A percentile compares a stretch with the other conserved stretches of the same genome.
phyloP scores from a whole-genome alignment of 768 basidiomycete species.

The Tylopilus sp. region DNA sequence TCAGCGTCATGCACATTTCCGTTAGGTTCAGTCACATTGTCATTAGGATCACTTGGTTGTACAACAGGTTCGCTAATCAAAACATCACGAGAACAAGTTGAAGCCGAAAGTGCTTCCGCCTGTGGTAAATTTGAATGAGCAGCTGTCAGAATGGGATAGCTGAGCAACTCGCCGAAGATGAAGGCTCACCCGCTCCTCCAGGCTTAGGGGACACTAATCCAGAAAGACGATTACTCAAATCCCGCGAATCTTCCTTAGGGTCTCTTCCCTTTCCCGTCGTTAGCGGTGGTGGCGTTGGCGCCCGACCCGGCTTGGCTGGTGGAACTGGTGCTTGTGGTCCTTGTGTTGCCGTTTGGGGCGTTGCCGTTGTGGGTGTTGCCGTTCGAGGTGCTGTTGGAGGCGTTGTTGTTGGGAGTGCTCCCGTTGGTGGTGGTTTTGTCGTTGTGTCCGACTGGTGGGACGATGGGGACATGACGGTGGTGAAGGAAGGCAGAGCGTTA shows the following conservation, averaged over 20 bases:
- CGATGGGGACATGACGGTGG: conserved; percentile 5
- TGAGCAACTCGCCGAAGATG: conserved; percentile 26
- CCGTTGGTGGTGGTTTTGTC: neutral
- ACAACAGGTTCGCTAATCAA: conserved; percentile 25
- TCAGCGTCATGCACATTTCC: conserved; percentile 23
- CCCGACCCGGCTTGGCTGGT: neutral
- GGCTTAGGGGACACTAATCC: neutral
- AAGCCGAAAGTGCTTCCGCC: conserved; percentile 8
- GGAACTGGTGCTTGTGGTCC: neutral
- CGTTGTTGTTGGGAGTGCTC: neutral
- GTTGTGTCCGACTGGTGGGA: conserved; percentile 1
- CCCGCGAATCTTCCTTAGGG: neutral
- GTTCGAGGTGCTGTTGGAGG: neutral
- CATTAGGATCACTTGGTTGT: conserved; percentile 24
- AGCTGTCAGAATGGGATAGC: conserved; percentile 24
- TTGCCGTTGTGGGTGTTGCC: neutral
- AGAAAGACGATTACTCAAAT: neutral
- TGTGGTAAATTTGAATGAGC: conserved; percentile 26
- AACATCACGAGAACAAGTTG: conserved; percentile 10
- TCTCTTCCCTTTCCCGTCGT: conserved; percentile 10
- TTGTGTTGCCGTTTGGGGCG: neutral
- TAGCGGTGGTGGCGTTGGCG: neutral
- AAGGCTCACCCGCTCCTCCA: conserved; percentile 32
- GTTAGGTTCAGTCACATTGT: conserved; percentile 23
- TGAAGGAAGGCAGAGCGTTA: conserved; percentile 21